A percentile compares a stretch with the other conserved stretches of the same genome.
These are phyloP conservation scores for Lipomyces yamadae DNA, from an alignment of 805 yeast species.

Conservation along the genomic window DNA sequence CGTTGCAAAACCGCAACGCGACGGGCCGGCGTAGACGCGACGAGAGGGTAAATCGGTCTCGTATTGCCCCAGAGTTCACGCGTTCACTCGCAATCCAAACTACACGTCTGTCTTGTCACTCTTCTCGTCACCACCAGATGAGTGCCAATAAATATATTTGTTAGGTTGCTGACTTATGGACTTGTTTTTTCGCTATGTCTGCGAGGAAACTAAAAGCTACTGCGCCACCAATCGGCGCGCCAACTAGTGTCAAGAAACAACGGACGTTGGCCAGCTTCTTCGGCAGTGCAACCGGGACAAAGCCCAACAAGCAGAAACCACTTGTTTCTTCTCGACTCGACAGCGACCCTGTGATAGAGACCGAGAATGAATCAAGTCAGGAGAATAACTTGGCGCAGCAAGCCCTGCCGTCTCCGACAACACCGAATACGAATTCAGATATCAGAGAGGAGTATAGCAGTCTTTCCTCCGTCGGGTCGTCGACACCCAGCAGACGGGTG, in stretches of 20 bases:
- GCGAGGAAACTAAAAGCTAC: background rate
- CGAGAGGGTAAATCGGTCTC: background rate
- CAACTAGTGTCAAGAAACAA: slow-evolving; percentile 27
- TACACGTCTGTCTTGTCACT: background rate
- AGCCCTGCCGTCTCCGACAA: slow-evolving; percentile 6
- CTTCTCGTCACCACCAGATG: background rate
- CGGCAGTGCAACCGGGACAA: slow-evolving; percentile 17
- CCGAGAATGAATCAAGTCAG: slow-evolving; percentile 11
- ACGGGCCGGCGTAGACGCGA: background rate
- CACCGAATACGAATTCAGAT: slow-evolving; percentile 16
- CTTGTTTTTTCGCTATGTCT: background rate
- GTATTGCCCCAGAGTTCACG: background rate
- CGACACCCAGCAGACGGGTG: slow-evolving; percentile 23
- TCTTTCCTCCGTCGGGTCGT: slow-evolving; percentile 17
- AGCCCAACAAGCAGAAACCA: slow-evolving; percentile 1
- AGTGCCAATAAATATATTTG: background rate
- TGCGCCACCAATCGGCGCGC: background rate
- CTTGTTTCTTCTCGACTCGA: slow-evolving; percentile 22
- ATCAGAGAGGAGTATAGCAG: slow-evolving; percentile 16
- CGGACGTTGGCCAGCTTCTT: slow-evolving; percentile 35
- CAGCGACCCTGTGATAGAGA: slow-evolving; percentile 31
- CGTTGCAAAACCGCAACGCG: background rate
- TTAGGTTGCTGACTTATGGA: background rate
- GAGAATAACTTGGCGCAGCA: background rate
- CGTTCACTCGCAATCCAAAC: background rate